Base-by-base conservation (phyloP, 2,329 filamentous ascomycete species). In the Sporothrix sp. region DNA sequence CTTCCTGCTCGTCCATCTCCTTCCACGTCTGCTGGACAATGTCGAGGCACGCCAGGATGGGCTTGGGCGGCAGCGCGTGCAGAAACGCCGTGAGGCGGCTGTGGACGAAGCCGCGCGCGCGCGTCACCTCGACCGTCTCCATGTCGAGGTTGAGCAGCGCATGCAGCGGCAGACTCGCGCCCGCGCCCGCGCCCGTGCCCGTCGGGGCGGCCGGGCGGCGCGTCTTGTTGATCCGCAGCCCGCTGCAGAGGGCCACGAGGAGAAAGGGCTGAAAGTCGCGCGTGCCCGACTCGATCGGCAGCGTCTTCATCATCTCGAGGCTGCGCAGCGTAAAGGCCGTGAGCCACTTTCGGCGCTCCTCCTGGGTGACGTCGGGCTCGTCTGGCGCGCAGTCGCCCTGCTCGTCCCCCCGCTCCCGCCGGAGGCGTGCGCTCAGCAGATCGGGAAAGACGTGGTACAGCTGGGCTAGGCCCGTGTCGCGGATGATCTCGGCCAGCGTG, bases 381-480 rank as follows among this genome's bases (percentile, higher is more conserved):
- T 32, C 30, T 20, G 59, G 14, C 13, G 51, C 35, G 33, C 37
- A 42, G 28, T 40, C 53, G 62, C 61, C 30, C 33, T 57, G 57
- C 32, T 62, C 59, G 51, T 25, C 35, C 42, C 38, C 9, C 64
- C 62, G 51, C 63, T 55, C 55, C 5, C 51, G 38, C 18, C 63
- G 50, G 57, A 75, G 57, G 39, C 72, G 68, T 30, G 66, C 66
- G n/a, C 65, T 66, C 1, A 75, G 63, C 32, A 75, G 63, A 27
- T 73, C 70, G 3, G 75, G 75, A 51, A 77, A 78, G 27, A 72
- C 69, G 21, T 71, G 70, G 57, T 79, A 79, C 18, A 79, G 59
- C 55, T 79, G 74, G 40, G 78, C 63, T 4, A 78, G 65, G 1
- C 73, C 75, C 3, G 71, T 67, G 48, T 70, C 72, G 30, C 75